These are phyloP conservation scores for Trichoderma cornu-damae DNA, from an alignment of 2,329 filamentous ascomycete genomes.

Conservation along the genomic window DNA sequence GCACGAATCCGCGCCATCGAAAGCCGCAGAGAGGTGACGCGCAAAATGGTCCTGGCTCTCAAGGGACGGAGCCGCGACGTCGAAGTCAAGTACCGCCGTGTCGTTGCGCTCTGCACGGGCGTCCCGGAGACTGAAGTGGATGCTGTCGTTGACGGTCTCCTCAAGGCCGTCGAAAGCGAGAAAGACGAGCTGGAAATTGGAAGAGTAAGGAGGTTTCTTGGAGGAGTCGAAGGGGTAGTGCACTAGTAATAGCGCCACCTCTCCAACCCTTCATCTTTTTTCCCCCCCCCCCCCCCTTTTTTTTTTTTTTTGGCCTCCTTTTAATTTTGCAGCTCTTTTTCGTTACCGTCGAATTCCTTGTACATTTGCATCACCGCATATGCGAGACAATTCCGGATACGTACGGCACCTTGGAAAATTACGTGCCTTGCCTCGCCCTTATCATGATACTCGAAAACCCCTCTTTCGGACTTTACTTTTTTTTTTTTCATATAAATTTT, in stretches of 20 bases:
- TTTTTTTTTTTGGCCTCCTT: not conserved
- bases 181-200: constrained; percentile 68
- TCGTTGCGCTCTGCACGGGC: constrained; percentile 81
- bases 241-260: constrained; percentile 30
- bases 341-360: not conserved
- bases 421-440: not conserved
- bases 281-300: not conserved
- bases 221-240: constrained; percentile 65
- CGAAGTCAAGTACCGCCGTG: constrained; percentile 80
- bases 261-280: not conserved
- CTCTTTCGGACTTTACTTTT: not conserved
- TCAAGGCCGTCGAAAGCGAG: constrained; percentile 87
- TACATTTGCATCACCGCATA: constrained; percentile 4
- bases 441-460: no score
- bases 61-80: constrained; percentile 76
- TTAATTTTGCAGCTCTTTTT: not conserved
- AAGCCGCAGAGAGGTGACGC: constrained; percentile 61
- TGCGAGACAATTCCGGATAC: not conserved
- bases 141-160: constrained; percentile 68
- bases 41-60: constrained; percentile 63
- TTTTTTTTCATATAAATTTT: not conserved
- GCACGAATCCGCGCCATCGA: constrained; percentile 67
- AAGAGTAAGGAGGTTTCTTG: constrained; percentile 71
- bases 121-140: constrained; percentile 77
- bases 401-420: not conserved